These are phyloP conservation scores for Mortierella sp. DNA, from an alignment of 371 early-diverging fungal genomes.

Conservation along the genomic window DNA sequence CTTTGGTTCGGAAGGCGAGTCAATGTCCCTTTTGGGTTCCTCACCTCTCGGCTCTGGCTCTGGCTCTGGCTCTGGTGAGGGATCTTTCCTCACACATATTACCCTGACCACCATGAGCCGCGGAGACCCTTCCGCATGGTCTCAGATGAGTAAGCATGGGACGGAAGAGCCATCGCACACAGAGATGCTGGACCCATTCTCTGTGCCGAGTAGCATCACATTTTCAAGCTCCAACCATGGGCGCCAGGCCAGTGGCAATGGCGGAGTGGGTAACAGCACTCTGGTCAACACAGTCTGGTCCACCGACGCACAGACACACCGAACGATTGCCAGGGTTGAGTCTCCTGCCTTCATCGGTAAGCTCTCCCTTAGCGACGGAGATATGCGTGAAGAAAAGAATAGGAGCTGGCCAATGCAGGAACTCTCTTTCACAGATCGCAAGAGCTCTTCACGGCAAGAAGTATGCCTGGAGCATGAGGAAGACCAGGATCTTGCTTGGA, in stretches of 20 bases:
- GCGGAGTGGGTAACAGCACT: neutral
- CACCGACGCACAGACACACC: slow-evolving; percentile 20
- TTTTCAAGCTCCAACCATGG: slow-evolving; percentile 27
- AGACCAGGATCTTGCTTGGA: slow-evolving; percentile 40
- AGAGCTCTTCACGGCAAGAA: neutral
- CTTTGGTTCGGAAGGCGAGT: slow-evolving; percentile 2
- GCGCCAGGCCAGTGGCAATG: slow-evolving; percentile 5
- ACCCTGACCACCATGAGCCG: slow-evolving; percentile 28
- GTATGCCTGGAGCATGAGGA: slow-evolving; percentile 8
- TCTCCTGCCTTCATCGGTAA: neutral
- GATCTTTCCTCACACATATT: slow-evolving; percentile 10
- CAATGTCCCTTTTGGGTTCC: neutral
- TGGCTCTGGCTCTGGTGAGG: no score
- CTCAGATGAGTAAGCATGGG: no score
- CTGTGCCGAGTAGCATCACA: slow-evolving; percentile 46
- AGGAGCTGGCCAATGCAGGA: neutral
- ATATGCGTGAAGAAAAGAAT: neutral
- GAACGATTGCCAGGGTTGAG: slow-evolving; percentile 14
- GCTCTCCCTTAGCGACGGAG: neutral
- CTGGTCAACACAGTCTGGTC: slow-evolving; percentile 23
- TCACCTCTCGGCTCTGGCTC: neutral
- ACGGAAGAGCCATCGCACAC: neutral
- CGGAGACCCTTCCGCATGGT: no score
- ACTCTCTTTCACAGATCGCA: neutral
- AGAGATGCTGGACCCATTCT: slow-evolving; percentile 47